A percentile compares a stretch with the other conserved stretches of the same genome.
Conservation (phyloP, 2,329 filamentous ascomycete species). For the Dothistroma septosporum region DNA sequence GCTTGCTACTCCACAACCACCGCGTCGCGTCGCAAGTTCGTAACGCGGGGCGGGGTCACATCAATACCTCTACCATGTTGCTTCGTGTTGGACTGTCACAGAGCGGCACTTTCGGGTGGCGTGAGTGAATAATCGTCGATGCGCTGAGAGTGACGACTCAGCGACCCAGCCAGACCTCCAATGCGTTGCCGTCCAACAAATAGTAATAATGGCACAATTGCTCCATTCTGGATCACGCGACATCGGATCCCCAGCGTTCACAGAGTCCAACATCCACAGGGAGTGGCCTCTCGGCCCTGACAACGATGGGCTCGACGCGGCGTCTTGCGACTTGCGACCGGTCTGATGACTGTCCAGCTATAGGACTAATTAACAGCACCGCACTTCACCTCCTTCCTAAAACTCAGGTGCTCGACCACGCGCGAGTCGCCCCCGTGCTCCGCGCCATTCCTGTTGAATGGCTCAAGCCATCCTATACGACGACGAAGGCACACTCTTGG, state of each 20-base stretch:
- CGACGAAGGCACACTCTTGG: background rate
- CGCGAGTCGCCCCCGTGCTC: background rate
- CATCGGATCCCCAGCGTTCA: background rate
- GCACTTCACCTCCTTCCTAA: background rate
- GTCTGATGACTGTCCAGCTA: background rate
- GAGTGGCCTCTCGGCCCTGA: background rate
- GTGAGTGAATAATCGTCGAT: too few relatives aligned
- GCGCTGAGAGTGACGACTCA: too few relatives aligned
- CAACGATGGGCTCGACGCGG: too few relatives aligned
- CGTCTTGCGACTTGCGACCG: too few relatives aligned
- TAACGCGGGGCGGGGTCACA: too few relatives aligned
- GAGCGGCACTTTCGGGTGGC: too few relatives aligned
- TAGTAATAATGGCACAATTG: background rate
- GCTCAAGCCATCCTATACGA: background rate
- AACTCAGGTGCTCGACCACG: background rate
- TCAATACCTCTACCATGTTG: too few relatives aligned
- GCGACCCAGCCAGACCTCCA: too few relatives aligned
- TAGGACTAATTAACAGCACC: background rate
- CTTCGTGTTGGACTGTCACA: too few relatives aligned
- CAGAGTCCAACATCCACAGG: background rate
- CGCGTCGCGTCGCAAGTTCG: too few relatives aligned
- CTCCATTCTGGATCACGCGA: background rate
- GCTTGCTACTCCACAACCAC: background rate
- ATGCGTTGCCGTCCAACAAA: too few relatives aligned
- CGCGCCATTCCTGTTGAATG: background rate